Percentiles rank a stretch among this genome's conserved stretches.
Evolutionary conservation across 2,329 filamentous ascomycete genomes (phyloP).

Genomic region (Cephalotrichum gorgonifer): DNA sequence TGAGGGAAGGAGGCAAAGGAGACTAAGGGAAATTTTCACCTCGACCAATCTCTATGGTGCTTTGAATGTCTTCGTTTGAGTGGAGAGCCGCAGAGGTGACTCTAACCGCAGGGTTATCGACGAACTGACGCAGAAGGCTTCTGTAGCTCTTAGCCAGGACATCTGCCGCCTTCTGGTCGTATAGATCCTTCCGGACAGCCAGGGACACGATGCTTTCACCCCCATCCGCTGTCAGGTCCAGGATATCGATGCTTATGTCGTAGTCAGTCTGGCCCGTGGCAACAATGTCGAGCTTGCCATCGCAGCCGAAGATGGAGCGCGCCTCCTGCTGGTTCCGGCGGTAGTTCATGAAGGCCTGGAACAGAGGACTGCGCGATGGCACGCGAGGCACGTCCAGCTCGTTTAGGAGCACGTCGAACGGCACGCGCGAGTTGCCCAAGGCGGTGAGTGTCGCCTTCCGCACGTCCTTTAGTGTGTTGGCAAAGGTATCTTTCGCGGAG

Average conservation of each 20-base stretch:
- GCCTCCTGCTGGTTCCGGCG: constrained; percentile 19
- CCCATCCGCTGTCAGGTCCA: constrained; percentile 11
- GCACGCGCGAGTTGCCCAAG: constrained; percentile 27
- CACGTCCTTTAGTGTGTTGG: constrained; percentile 9
- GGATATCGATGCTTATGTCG: constrained; percentile 9
- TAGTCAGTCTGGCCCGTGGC: constrained; percentile 11
- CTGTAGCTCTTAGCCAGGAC: too few relatives aligned
- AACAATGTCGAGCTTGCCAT: constrained; percentile 11
- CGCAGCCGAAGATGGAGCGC: constrained; percentile 13
- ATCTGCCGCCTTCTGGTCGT: too few relatives aligned
- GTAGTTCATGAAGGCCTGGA: constrained; percentile 38
- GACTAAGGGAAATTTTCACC: too few relatives aligned
- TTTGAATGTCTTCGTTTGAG: too few relatives aligned
- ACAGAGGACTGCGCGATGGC: constrained; percentile 27
- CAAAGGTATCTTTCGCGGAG: too few relatives aligned
- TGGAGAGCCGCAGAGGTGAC: too few relatives aligned
- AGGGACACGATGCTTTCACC: too few relatives aligned
- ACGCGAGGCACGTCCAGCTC: constrained; percentile 28
- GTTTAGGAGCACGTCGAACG: constrained; percentile 33
- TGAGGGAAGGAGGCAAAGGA: too few relatives aligned
- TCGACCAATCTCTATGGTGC: too few relatives aligned
- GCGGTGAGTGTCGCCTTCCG: constrained; percentile 19
- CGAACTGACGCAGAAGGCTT: too few relatives aligned
- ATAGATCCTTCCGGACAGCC: too few relatives aligned
- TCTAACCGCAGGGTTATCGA: too few relatives aligned